These are phyloP conservation scores for Bryoglossum gracile DNA, from an alignment of 495 filamentous ascomycete species.

Conservation along the genomic window DNA sequence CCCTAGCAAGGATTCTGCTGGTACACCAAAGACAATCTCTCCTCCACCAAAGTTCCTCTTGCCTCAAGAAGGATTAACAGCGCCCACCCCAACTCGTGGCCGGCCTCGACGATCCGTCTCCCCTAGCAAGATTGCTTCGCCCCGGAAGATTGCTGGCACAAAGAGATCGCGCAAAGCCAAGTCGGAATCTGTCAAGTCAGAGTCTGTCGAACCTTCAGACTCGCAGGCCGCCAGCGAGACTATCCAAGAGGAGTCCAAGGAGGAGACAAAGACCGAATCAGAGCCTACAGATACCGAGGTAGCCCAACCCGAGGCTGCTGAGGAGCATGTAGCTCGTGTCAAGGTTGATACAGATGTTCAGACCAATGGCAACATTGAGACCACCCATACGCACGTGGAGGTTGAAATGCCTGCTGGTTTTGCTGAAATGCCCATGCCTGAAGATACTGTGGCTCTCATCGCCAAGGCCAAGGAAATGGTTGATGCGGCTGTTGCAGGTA, in stretches of 20 bases:
- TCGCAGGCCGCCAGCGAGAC: slow-evolving; percentile 41
- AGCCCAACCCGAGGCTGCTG: slow-evolving; percentile 28
- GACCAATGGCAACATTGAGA: slow-evolving; percentile 55
- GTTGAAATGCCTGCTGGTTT: slow-evolving; percentile 64
- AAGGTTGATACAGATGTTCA: slow-evolving; percentile 61
- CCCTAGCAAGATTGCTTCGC: slow-evolving; percentile 48
- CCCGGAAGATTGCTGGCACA: slow-evolving; percentile 30
- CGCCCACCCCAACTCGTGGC: slow-evolving; percentile 28
- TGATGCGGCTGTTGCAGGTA: slow-evolving; percentile 59
- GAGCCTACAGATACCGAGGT: slow-evolving; percentile 23
- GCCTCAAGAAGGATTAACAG: slow-evolving; percentile 35
- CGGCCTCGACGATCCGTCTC: slow-evolving; percentile 40
- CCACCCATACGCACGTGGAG: slow-evolving; percentile 68
- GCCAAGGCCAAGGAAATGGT: slow-evolving; percentile 87
- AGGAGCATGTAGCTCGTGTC: slow-evolving; percentile 57
- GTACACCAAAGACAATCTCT: slow-evolving; percentile 59
- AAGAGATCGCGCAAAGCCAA: slow-evolving; percentile 36
- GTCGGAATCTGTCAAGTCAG: slow-evolving; percentile 48
- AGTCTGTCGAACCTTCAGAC: slow-evolving; percentile 43
- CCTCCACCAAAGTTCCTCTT: slow-evolving; percentile 60
- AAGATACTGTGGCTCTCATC: slow-evolving; percentile 73
- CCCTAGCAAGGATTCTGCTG: slow-evolving; percentile 29
- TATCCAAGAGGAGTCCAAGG: slow-evolving; percentile 16
- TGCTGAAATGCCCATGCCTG: slow-evolving; percentile 63
- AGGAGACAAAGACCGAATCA: no score